These are phyloP conservation scores for Chlamydomonas urium DNA, from an alignment of 139 green algal genomes.

Conservation along the genomic window DNA sequence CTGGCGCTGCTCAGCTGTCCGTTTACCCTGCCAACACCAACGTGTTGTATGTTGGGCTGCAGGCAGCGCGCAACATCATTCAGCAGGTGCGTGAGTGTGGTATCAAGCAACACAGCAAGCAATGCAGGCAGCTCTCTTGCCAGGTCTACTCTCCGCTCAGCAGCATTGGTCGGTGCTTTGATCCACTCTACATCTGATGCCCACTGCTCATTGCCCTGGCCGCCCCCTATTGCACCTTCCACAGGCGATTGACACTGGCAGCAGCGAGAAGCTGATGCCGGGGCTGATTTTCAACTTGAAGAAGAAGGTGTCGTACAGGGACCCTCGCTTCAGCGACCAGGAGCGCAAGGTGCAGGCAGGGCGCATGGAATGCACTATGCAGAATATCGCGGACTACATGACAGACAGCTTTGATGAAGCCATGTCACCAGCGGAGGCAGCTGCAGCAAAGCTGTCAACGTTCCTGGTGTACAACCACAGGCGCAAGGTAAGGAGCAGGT, in stretches of 20 bases:
- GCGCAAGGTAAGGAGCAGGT: constrained; percentile 22
- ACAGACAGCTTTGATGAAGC: constrained; percentile 23
- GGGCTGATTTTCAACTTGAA: constrained; percentile 98
- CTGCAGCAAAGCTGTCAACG: constrained; percentile 61
- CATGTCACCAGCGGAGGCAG: background rate
- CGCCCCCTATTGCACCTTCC: no score
- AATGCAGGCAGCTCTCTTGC: no score
- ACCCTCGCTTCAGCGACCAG: constrained; percentile 23
- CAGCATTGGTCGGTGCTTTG: background rate
- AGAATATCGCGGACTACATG: constrained; percentile 87
- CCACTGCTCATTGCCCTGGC: no score
- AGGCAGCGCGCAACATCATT: constrained; percentile 37
- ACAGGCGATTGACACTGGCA: constrained; percentile 12
- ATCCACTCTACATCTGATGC: no score
- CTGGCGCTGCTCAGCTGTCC: constrained; percentile 1
- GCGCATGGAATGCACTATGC: constrained; percentile 98
- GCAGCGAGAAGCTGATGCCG: constrained; percentile 66
- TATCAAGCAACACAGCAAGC: no score
- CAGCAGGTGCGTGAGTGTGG: constrained; percentile 35
- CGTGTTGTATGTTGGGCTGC: constrained; percentile 84
- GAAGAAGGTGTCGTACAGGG: constrained; percentile 68
- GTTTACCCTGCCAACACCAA: constrained; percentile 98
- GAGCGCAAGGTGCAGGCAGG: constrained; percentile 55
- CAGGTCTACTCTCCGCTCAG: no score
- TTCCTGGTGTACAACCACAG: constrained; percentile 90